Evolutionary conservation across 768 basidiomycete species (phyloP).

Genomic region (Mycena indigotica): DNA sequence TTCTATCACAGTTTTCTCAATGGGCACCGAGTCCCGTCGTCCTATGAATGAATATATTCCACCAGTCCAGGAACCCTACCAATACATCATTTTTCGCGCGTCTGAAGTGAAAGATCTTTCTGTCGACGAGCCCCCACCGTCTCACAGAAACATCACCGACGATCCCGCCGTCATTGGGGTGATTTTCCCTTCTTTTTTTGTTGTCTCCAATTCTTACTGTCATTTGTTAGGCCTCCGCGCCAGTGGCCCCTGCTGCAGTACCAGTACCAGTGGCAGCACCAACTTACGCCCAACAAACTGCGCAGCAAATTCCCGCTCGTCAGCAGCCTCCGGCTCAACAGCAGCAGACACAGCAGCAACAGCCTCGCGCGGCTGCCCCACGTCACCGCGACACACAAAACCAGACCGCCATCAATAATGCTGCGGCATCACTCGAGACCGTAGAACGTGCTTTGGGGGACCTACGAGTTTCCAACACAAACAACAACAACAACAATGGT

Average conservation of each 20-base stretch:
- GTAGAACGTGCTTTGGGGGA: conserved; percentile 59
- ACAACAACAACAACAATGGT: conserved; percentile 1
- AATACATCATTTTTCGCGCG: conserved; percentile 89
- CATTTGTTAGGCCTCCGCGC: conserved; percentile 12
- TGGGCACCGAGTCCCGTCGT: conserved; percentile 85
- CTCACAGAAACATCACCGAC: conserved; percentile 68
- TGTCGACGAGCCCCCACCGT: conserved; percentile 67
- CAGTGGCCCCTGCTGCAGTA: conserved; percentile 5
- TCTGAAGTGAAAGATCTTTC: conserved; percentile 89
- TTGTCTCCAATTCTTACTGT: background rate
- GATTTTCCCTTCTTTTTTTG: conserved; percentile 21
- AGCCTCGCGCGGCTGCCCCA: conserved; percentile 33
- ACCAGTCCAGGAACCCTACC: conserved; percentile 80
- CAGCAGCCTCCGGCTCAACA: conserved; percentile 8
- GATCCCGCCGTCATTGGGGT: conserved; percentile 86
- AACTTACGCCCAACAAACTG: conserved; percentile 20
- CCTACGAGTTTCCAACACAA: conserved; percentile 43
- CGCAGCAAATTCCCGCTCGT: conserved; percentile 14
- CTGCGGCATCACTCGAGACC: conserved; percentile 73
- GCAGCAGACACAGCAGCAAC: conserved; percentile 15
- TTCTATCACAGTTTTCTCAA: conserved; percentile 65
- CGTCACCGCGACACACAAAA: conserved; percentile 31
- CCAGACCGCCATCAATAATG: conserved; percentile 57
- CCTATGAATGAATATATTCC: conserved; percentile 80
- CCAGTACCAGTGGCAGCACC: conserved; percentile 1